Conservation (phyloP, 306 rosid genomes). For the Dryas drummondii region DNA sequence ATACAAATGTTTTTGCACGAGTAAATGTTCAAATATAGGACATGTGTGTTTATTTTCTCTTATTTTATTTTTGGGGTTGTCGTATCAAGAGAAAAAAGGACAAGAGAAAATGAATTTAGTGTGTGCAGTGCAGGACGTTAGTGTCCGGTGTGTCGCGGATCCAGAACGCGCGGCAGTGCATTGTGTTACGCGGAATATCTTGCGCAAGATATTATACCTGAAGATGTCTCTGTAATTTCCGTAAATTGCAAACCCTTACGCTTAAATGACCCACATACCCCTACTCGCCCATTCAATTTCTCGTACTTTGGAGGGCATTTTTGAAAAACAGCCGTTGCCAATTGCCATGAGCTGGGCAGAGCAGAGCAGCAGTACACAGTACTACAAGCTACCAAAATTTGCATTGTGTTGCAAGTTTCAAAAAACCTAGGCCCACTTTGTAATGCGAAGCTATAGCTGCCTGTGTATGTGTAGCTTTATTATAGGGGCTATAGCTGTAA, state of each 20-base stretch:
- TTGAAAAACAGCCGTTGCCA: neutral
- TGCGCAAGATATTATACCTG: conserved; percentile 15
- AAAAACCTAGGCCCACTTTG: no score
- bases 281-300: neutral
- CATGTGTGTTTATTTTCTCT: no score
- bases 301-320: neutral
- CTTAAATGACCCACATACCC: neutral
- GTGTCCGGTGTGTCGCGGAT: conserved; percentile 15
- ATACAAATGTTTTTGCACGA: no score
- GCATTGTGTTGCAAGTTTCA: no score
- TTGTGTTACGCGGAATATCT: conserved; percentile 26
- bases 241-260: neutral
- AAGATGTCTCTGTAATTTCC: neutral
- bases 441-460: no score
- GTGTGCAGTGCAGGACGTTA: neutral
- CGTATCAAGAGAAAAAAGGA: neutral
- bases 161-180: conserved; percentile 9
- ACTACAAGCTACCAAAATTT: no score
- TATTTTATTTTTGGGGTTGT: no score
- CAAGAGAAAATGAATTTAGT: neutral
- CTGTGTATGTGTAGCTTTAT: no score
- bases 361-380: no score
- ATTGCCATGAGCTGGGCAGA: neutral
- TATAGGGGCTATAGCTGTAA: no score
- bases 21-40: no score